Evolutionary conservation across 352 stramenopile species (phyloP).

Genomic region (Thalassiosira oceanica): DNA sequence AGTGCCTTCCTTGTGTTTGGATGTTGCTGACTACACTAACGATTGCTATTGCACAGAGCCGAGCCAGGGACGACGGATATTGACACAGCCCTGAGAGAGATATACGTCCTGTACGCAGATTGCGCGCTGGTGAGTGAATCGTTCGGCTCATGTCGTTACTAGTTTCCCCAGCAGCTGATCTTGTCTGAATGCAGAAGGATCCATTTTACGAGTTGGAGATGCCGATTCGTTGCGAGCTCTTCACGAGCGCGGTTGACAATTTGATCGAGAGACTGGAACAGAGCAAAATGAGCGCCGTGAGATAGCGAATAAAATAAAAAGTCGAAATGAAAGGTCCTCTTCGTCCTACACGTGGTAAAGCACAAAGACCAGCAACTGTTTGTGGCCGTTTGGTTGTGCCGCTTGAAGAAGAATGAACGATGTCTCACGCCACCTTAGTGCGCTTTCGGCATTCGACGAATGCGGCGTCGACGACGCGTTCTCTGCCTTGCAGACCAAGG

Average conservation of each 20-base stretch:
- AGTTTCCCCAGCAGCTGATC: neutral
- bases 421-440: too few relatives aligned
- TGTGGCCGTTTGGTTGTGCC: too few relatives aligned
- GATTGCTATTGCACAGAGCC: constrained; percentile 35
- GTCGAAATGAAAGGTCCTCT: too few relatives aligned
- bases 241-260: constrained; percentile 68
- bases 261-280: constrained; percentile 54
- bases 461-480: too few relatives aligned
- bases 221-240: constrained; percentile 78
- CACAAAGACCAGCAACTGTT: too few relatives aligned
- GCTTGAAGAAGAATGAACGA: too few relatives aligned
- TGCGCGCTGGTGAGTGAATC: constrained; percentile 55
- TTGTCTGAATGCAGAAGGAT: constrained; percentile 62
- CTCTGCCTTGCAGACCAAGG: too few relatives aligned
- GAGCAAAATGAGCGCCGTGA: too few relatives aligned
- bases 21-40: neutral
- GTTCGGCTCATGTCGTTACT: neutral
- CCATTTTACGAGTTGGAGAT: constrained; percentile 83
- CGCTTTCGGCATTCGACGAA: too few relatives aligned
- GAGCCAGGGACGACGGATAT: constrained; percentile 62
- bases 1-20: constrained; percentile 27
- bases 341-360: too few relatives aligned
- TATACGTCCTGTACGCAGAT: constrained; percentile 79
- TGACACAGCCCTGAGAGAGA: constrained; percentile 65
- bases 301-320: too few relatives aligned